phyloP scores from a whole-genome alignment of 2,329 filamentous ascomycete genomes.

The Calonectria hongkongensis region DNA sequence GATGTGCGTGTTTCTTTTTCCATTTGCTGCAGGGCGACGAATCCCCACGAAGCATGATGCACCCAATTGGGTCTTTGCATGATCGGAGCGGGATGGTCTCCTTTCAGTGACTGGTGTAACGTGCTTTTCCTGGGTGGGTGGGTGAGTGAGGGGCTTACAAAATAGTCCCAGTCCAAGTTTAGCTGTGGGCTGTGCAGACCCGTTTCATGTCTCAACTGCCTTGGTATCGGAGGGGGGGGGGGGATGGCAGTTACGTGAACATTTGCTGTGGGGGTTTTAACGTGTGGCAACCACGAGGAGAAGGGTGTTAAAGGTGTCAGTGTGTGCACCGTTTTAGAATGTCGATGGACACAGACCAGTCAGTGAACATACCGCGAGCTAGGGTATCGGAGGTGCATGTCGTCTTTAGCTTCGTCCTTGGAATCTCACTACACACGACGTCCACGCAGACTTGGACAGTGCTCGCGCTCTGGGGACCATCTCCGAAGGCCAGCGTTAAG shows the following conservation, averaged over 20 bases:
- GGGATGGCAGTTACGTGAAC: slow-evolving; percentile 22
- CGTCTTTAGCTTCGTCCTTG: slow-evolving; percentile 17
- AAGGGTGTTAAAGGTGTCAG: slow-evolving; percentile 13
- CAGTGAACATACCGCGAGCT: slow-evolving; percentile 27
- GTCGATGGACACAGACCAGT: slow-evolving; percentile 10
- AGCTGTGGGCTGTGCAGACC: slow-evolving; percentile 33
- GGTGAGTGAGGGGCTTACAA: slow-evolving; percentile 24
- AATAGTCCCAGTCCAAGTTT: slow-evolving; percentile 25
- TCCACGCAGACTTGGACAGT: slow-evolving; percentile 11
- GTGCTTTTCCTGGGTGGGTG: neutral
- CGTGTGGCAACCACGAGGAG: slow-evolving; percentile 38
- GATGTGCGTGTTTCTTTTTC: slow-evolving; percentile 40
- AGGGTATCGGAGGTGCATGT: slow-evolving; percentile 39
- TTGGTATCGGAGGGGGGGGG: slow-evolving; percentile 2
- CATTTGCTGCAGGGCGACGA: slow-evolving; percentile 48
- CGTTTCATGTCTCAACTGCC: slow-evolving; percentile 38
- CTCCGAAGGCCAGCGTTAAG: slow-evolving; percentile 3
- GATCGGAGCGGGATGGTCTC: slow-evolving; percentile 32
- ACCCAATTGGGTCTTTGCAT: slow-evolving; percentile 50
- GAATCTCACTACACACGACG: slow-evolving; percentile 5
- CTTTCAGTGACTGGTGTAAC: slow-evolving; percentile 24
- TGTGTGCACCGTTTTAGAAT: slow-evolving; percentile 15
- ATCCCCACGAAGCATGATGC: slow-evolving; percentile 42
- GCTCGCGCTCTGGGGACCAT: neutral
- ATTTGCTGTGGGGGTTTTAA: slow-evolving; percentile 17